Evolutionary conservation across 2,329 filamentous ascomycete genomes (phyloP), one percentile per base, ranked within the genome.

Genomic region (Xylariaceae sp.): DNA sequence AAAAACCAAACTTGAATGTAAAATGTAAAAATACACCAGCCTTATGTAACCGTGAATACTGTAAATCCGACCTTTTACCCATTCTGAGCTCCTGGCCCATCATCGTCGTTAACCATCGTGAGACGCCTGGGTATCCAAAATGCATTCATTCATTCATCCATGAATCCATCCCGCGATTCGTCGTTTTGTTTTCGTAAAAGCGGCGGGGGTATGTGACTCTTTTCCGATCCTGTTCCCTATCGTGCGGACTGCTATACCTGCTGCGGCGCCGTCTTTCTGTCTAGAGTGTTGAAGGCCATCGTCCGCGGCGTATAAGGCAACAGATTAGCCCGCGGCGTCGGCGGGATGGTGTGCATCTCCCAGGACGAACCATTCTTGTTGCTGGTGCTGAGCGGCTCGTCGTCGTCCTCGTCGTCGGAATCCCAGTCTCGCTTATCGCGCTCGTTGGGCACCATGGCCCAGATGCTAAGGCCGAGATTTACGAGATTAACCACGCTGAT

Each of bases 251-350:
- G 44, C 32, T 67, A 64, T 36, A 73, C 63, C 22, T 68, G 61
- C 49, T 79, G 73, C 45, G 82, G 65, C 2, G 82, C 81, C 54
- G 84, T 67, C 63, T 80, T 79, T 52, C 81, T 71, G 57, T 85
- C 80, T 45, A 86, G 72, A 12, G 79, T 78, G 63, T 87, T 77
- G 66, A 88, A 88, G 1, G 85, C 86, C 67, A 81, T 77, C 15
- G 86, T 88, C 59, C 86, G 71, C 5, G 85, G 85, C 6, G 85
- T 88, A 59, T 78, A 87, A 0, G 81, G 80, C 59, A 74, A 60
- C 10, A 63, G 59, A 6, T 64, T 66, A 5, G 65, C 66, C 29
- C 65, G 61, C 26, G 70, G 70, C 18, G 71, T 71, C 29, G 60
- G 60, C 1, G 73, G 71, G 1, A 82, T 76, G 57, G 72, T 72